A percentile compares a stretch with the other conserved stretches of the same genome.
Evolutionary conservation across 345 rosid species (phyloP).

Genomic region (Populus deltoides): DNA sequence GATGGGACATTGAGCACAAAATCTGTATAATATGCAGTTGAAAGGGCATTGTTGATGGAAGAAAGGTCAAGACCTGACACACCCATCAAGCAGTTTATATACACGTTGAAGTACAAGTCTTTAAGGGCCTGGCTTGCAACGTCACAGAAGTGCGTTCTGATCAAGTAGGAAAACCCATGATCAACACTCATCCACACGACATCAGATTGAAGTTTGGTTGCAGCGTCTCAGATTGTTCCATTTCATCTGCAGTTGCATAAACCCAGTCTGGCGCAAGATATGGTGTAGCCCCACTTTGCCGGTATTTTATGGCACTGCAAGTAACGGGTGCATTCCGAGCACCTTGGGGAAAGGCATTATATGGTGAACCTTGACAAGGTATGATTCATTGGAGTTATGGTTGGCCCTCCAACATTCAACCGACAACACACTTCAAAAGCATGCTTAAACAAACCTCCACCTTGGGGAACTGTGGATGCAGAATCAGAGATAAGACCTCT

Average conservation of each 20-base stretch:
- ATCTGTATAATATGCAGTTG: slow-evolving; percentile 55
- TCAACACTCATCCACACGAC: slow-evolving; percentile 59
- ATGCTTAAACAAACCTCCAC: slow-evolving; percentile 45
- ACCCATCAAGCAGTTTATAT: slow-evolving; percentile 49
- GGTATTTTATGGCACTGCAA: slow-evolving; percentile 41
- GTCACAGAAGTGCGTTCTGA: slow-evolving; percentile 80
- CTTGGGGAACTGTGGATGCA: slow-evolving; percentile 42
- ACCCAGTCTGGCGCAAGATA: slow-evolving; percentile 55
- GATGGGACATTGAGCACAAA: slow-evolving; percentile 51
- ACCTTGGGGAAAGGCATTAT: slow-evolving; percentile 57
- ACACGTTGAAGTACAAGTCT: slow-evolving; percentile 61
- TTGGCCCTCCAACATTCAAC: slow-evolving; percentile 71
- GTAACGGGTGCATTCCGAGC: slow-evolving; percentile 33
- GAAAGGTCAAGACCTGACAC: slow-evolving; percentile 54
- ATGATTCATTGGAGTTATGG: slow-evolving; percentile 47
- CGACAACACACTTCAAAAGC: slow-evolving; percentile 56
- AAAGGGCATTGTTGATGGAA: slow-evolving; percentile 36
- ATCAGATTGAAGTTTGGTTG: slow-evolving; percentile 71
- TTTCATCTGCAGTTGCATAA: slow-evolving; percentile 49
- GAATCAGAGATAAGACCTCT: slow-evolving; percentile 53
- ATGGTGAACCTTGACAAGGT: slow-evolving; percentile 48
- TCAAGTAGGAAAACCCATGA: slow-evolving; percentile 50
- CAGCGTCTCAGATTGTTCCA: slow-evolving; percentile 49
- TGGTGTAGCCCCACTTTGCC: slow-evolving; percentile 40
- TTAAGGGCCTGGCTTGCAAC: slow-evolving; percentile 63